Conservation (phyloP, 495 filamentous ascomycete genomes). For the Cryomyces antarcticus region DNA sequence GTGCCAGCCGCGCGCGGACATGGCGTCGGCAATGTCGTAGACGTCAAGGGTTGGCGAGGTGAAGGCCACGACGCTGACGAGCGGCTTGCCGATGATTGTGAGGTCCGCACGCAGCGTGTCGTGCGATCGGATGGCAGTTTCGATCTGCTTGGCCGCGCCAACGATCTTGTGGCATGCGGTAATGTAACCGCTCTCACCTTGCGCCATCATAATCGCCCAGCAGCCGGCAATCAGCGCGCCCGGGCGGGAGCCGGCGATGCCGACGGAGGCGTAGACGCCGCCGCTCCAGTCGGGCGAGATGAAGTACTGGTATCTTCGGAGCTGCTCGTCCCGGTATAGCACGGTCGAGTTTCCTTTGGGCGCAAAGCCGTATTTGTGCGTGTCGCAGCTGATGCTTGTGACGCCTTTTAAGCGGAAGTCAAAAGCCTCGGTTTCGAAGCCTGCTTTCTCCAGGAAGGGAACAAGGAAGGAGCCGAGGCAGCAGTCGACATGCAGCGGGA, state of each 20-base stretch:
- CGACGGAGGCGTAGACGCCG: conserved; percentile 85
- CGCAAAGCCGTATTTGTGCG: conserved; percentile 97
- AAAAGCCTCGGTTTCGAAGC: conserved; percentile 69
- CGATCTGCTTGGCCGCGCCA: conserved; percentile 67
- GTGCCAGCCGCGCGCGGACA: conserved; percentile 77
- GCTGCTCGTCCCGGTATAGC: conserved; percentile 61
- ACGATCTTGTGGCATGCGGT: conserved; percentile 71
- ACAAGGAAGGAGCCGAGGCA: conserved; percentile 90
- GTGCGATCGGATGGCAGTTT: conserved; percentile 46
- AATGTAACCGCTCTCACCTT: conserved; percentile 81
- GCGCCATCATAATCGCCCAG: conserved; percentile 75
- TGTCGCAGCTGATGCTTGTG: conserved; percentile 87
- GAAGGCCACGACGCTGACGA: conserved; percentile 84
- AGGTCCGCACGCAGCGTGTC: conserved; percentile 48
- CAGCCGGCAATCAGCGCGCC: conserved; percentile 86
- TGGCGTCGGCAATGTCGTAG: conserved; percentile 27
- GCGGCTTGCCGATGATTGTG: conserved; percentile 61
- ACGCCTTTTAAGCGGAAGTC: conserved; percentile 91
- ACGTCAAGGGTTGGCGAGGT: conserved; percentile 41
- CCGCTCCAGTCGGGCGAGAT: conserved; percentile 88
- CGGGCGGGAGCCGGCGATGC: conserved; percentile 75
- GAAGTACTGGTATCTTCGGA: conserved; percentile 85
- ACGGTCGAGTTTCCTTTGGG: conserved; percentile 89
- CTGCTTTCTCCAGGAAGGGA: conserved; percentile 76
- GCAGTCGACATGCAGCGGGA: conserved; percentile 92